phyloP scores from a whole-genome alignment of 2,329 filamentous ascomycete genomes.

The Colletotrichum lindemuthianum region DNA sequence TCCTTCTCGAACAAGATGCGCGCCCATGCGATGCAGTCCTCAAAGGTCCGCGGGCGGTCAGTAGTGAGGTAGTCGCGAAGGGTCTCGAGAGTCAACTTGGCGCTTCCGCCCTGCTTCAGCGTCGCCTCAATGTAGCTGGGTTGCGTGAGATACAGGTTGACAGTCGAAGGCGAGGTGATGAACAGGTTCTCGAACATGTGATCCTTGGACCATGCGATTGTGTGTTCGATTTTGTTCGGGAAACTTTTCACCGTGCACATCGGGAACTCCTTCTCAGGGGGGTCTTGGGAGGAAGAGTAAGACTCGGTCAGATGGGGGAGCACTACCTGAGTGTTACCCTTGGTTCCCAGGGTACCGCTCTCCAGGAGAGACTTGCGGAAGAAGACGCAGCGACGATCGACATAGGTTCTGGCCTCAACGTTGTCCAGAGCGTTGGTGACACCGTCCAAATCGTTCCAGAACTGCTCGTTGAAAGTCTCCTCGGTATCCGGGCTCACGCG shows the following conservation, averaged over 20 bases:
- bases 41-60: constrained; percentile 90
- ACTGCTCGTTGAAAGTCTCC: constrained; percentile 91
- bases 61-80: constrained; percentile 91
- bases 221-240: constrained; percentile 98
- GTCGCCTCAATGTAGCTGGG: constrained; percentile 89
- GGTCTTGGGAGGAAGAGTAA: constrained; percentile 94
- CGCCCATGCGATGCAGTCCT: constrained; percentile 97
- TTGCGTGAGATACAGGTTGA: constrained; percentile 92
- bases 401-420: constrained; percentile 94
- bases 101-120: constrained; percentile 91
- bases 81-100: constrained; percentile 92
- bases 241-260: constrained; percentile 99
- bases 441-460: constrained; percentile 88
- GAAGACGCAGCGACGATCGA: constrained; percentile 95
- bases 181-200: constrained; percentile 91
- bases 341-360: constrained; percentile 97
- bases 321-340: constrained; percentile 97
- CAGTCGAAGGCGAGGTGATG: constrained; percentile 91
- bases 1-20: constrained; percentile 94
- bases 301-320: constrained; percentile 93
- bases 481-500: constrained; percentile 93
- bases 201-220: constrained; percentile 97
- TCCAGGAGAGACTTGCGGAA: constrained; percentile 97
- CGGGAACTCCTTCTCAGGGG: constrained; percentile 97
- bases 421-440: constrained; percentile 99